Conservation (phyloP, 2,329 filamentous ascomycete species). For the Davidsoniella virescens region DNA sequence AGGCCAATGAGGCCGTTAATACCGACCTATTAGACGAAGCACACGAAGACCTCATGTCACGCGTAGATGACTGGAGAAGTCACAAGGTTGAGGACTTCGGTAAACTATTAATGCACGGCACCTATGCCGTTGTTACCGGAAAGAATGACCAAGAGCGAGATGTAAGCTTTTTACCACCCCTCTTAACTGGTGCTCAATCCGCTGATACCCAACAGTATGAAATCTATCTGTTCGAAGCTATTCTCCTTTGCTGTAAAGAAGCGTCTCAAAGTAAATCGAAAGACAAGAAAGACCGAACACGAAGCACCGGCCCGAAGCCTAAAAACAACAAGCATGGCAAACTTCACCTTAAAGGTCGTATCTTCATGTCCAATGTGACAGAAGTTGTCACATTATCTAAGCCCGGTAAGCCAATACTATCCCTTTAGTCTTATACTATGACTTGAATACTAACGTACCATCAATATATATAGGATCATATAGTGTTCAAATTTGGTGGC, state of each 20-base stretch:
- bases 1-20: constrained; percentile 83
- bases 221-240: constrained; percentile 92
- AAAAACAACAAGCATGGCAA: constrained; percentile 52
- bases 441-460: background rate
- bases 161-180: constrained; percentile 31
- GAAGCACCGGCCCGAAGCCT: constrained; percentile 38
- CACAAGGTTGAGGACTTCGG: constrained; percentile 86
- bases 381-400: constrained; percentile 79
- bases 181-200: constrained; percentile 3
- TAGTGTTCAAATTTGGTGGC: constrained; percentile 97
- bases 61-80: constrained; percentile 96
- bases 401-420: constrained; percentile 46
- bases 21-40: constrained; percentile 73
- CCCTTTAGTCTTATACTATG: background rate
- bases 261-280: constrained; percentile 69
- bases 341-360: constrained; percentile 86
- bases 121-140: constrained; percentile 80
- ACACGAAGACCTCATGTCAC: constrained; percentile 58
- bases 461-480: constrained; percentile 51
- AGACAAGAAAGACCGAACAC: constrained; percentile 55
- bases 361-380: constrained; percentile 98
- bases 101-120: constrained; percentile 70
- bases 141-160: constrained; percentile 86
- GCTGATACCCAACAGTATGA: constrained; percentile 53
- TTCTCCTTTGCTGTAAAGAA: constrained; percentile 94